Conservation (phyloP, 345 rosid genomes). For the Eucalyptus virginea region DNA sequence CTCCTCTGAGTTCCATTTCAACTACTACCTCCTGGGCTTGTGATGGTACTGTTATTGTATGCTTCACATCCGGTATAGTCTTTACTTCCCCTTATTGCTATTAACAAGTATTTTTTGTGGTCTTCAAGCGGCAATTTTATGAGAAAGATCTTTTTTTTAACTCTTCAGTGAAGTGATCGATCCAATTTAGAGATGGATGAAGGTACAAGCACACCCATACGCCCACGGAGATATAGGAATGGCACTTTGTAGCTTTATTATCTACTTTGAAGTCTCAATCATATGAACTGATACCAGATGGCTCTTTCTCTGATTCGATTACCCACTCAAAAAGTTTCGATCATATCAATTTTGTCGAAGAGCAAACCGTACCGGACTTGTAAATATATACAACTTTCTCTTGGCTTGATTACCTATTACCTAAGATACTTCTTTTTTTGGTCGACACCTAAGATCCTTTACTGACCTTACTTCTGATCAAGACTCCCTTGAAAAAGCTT, state of each 20-base stretch:
- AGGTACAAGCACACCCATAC: not conserved
- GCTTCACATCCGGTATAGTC: constrained; percentile 69
- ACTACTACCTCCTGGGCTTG: constrained; percentile 45
- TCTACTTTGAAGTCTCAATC: not conserved
- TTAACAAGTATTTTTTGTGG: not conserved
- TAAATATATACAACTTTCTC: not conserved
- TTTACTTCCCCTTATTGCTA: not conserved
- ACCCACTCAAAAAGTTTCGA: not conserved
- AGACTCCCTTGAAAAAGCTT: not conserved
- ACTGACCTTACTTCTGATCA: not conserved
- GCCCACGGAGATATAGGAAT: not conserved
- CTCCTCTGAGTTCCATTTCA: not conserved
- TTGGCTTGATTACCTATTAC: not conserved
- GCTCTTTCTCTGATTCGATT: not conserved
- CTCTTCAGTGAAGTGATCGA: not conserved
- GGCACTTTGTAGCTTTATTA: not conserved
- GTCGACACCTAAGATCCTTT: not conserved
- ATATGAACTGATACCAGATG: not conserved
- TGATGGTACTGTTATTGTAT: constrained; percentile 55
- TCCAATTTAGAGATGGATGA: not conserved
- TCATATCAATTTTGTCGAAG: not conserved
- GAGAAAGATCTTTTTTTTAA: not conserved
- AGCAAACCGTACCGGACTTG: not conserved
- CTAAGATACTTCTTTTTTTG: not conserved
- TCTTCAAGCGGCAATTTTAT: not conserved